Base-by-base conservation (phyloP, 2,329 filamentous ascomycete species). In the Neofusicoccum cordaticola region DNA sequence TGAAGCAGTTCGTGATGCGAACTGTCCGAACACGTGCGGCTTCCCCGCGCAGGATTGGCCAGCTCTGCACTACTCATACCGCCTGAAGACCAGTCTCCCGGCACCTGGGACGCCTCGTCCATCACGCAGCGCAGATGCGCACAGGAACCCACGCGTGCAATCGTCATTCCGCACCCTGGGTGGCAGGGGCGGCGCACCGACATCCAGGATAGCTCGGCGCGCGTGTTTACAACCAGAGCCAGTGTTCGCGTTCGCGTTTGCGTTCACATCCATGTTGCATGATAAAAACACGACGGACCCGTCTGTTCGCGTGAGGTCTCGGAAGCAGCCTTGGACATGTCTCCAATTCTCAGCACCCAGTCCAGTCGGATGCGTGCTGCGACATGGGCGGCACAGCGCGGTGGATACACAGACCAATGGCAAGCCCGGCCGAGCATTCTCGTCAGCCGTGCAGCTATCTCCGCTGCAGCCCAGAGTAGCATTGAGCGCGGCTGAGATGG, bases 31-130 rank as follows among this genome's bases (percentile, higher is more conserved):
- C 56, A 60, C 42, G 56, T 60, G 56, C 8, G 56, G 2, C 12
- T 15, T 31, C 34, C n/a, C 27, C 27, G 56, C 56, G 2, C 41
- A n/a, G 31, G 39, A 60, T 2, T 60, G 56, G 56, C 56, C 17
- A 7, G 52, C 4, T 42, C 39, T 44, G 39, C 39, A 22, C 37
- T 11, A 34, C 37, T 6, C 56, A 13, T 44, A 45, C 15, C 56
- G 56, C 2, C 19, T 31, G 11, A 47, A 13, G 3, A 12, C 31
- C 42, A 2, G 27, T 13, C 8, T 22, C 12, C 42, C 42, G 56
- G 56, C 11, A 60, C 15, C 15, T 45, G 39, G 39, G 53, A 58
- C 53, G 53, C 53, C 53, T 45, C 53, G 17, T 45, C 45, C 53
- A 45, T 22, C 41, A 58, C 27, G 27, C 4, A 31, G 27, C 9